phyloP scores from a whole-genome alignment of 2,329 filamentous ascomycete species.

The Diaporthe citri region DNA sequence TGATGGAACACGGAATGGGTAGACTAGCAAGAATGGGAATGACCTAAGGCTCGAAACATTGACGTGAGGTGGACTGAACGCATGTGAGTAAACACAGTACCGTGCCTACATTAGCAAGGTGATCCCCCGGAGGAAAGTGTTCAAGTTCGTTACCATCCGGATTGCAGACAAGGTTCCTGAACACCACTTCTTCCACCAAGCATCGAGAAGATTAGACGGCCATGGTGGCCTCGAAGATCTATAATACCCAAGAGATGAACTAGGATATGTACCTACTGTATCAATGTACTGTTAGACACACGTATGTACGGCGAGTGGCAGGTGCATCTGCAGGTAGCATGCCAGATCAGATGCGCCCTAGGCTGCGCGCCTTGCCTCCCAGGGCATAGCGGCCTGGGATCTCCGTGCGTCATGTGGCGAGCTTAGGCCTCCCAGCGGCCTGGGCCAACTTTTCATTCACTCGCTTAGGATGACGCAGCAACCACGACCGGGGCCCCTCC shows the following conservation, averaged over 20 bases:
- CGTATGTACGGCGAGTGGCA: neutral
- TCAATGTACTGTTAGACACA: neutral
- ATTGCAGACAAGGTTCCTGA: neutral
- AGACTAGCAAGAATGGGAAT: neutral
- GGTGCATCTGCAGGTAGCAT: slow-evolving; percentile 26
- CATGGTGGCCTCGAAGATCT: neutral
- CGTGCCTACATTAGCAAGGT: too few species aligned
- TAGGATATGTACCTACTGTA: neutral
- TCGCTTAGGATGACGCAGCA: slow-evolving; percentile 34
- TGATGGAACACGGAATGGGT: neutral
- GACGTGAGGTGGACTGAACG: neutral
- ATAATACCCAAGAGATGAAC: neutral
- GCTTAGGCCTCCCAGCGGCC: slow-evolving; percentile 28
- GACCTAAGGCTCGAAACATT: neutral
- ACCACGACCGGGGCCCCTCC: neutral
- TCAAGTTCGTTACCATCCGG: neutral
- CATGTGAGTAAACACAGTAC: neutral
- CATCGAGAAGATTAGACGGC: neutral
- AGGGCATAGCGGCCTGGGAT: neutral
- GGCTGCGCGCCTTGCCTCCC: neutral
- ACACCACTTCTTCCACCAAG: neutral
- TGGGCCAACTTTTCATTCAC: neutral
- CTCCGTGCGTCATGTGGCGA: slow-evolving; percentile 41
- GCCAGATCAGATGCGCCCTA: neutral
- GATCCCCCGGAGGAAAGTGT: too few species aligned